These are phyloP conservation scores for Psidium guajava DNA, from an alignment of 345 rosid species.

Conservation along the genomic window DNA sequence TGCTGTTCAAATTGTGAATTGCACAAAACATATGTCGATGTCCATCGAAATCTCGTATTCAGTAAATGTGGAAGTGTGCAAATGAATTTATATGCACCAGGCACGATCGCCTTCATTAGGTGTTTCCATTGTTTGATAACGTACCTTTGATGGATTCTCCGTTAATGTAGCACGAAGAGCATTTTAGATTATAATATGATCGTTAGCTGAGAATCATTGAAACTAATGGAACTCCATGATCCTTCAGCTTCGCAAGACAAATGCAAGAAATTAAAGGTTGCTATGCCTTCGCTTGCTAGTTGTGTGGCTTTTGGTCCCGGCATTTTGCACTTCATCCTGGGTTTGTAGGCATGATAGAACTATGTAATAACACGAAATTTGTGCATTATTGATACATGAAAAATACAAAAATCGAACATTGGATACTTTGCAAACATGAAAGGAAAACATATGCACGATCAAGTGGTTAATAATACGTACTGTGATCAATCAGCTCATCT, in stretches of 20 bases:
- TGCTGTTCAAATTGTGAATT: neutral
- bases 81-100: neutral
- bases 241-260: neutral
- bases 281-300: neutral
- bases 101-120: neutral
- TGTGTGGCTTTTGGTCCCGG: neutral
- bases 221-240: neutral
- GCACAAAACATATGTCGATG: neutral
- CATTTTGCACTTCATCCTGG: neutral
- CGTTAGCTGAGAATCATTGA: neutral
- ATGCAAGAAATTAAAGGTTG: neutral
- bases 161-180: neutral
- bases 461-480: neutral
- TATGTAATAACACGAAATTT: neutral
- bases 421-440: neutral
- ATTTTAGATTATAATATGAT: neutral
- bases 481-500: neutral
- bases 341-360: neutral
- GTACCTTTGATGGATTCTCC: neutral
- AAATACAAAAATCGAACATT: neutral
- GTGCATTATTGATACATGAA: neutral
- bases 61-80: neutral
- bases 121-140: neutral
- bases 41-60: neutral
- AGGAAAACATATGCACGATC: neutral